phyloP scores from a whole-genome alignment of 1,284 basidiomycete species.

The Papiliotrema flavescens region DNA sequence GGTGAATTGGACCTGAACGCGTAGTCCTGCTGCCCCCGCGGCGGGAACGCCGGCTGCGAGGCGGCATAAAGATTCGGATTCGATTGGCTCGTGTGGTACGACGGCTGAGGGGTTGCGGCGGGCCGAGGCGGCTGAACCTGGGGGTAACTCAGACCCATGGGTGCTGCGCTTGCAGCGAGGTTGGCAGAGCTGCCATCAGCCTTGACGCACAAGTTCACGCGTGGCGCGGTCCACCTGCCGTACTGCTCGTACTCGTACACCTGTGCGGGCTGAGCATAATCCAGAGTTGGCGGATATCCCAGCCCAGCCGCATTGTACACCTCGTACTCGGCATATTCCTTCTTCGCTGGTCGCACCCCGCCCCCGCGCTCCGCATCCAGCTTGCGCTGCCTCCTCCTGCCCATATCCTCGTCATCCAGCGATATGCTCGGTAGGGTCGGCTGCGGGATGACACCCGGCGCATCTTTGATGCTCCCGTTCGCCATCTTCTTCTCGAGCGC shows the following conservation, averaged over 20 bases:
- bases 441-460: slow-evolving; percentile 68
- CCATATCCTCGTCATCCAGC: slow-evolving; percentile 66
- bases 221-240: slow-evolving; percentile 16
- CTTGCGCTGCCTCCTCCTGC: slow-evolving; percentile 12
- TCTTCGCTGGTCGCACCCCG: not conserved
- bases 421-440: slow-evolving; percentile 91
- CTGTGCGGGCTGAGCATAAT: slow-evolving; percentile 9
- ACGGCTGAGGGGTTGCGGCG: not conserved
- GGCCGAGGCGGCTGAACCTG: slow-evolving; percentile 15
- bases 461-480: slow-evolving; percentile 81
- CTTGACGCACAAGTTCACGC: not conserved
- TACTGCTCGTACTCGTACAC: slow-evolving; percentile 17
- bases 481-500: slow-evolving; percentile 87
- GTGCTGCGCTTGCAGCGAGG: slow-evolving; percentile 27
- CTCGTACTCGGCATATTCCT: slow-evolving; percentile 15
- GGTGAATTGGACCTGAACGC: slow-evolving; percentile 1
- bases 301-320: slow-evolving; percentile 7
- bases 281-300: slow-evolving; percentile 17
- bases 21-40: not conserved
- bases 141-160: slow-evolving; percentile 36
- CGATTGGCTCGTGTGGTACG: not conserved
- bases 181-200: slow-evolving; percentile 21
- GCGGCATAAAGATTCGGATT: slow-evolving; percentile 1
- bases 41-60: slow-evolving; percentile 1
- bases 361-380: not conserved